phyloP scores from a whole-genome alignment of 2,329 filamentous ascomycete species.

The Thelonectria rubi region DNA sequence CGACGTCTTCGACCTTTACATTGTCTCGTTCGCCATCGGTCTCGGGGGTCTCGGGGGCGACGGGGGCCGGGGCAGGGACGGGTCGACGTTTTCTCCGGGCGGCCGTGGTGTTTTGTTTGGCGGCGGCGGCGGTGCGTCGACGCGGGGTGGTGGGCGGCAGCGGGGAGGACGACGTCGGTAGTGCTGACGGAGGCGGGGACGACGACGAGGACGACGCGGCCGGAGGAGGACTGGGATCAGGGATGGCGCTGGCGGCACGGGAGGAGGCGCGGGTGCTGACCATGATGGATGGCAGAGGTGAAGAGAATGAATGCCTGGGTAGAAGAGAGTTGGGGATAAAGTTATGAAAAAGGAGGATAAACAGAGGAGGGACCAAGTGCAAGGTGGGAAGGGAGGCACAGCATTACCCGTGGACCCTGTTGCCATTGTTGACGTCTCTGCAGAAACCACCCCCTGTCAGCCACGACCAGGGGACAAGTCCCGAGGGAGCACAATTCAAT shows the following conservation, averaged over 20 bases:
- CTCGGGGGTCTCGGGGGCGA: background rate
- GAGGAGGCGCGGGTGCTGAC: slow-evolving; percentile 51
- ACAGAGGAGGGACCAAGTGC: background rate
- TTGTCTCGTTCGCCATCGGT: no score
- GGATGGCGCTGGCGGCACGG: slow-evolving; percentile 43
- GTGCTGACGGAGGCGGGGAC: slow-evolving; percentile 16
- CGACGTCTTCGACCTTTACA: background rate
- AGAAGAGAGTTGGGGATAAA: background rate
- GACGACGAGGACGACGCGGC: slow-evolving; percentile 26
- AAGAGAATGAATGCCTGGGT: background rate
- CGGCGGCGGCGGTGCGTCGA: slow-evolving; percentile 26
- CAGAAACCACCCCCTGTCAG: no score
- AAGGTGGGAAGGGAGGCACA: background rate
- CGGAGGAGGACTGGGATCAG: slow-evolving; percentile 33
- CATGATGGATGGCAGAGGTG: no score
- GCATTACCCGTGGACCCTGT: no score
- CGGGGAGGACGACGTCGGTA: slow-evolving; percentile 9
- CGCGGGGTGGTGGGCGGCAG: slow-evolving; percentile 29
- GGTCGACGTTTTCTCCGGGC: slow-evolving; percentile 25
- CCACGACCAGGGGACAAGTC: background rate
- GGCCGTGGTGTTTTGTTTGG: slow-evolving; percentile 24
- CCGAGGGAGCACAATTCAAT: background rate
- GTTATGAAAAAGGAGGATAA: background rate
- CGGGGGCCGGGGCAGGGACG: no score
- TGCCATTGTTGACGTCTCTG: no score